phyloP scores from a whole-genome alignment of 176 grass and related monocot species.

The Pontederia crassipes region DNA sequence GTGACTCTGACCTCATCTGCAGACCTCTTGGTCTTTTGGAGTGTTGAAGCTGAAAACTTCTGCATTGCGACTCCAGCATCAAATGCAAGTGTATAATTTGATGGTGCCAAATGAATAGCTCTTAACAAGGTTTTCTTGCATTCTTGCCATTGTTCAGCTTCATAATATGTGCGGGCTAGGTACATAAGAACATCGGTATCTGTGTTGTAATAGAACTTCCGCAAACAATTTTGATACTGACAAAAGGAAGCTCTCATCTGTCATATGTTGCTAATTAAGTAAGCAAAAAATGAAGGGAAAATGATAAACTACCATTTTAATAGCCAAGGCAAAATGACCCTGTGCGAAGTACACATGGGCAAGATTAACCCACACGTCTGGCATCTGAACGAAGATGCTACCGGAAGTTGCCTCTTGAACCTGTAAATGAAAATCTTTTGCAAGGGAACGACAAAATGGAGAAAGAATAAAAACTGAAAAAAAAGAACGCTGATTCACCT shows the following conservation, averaged over 20 bases:
- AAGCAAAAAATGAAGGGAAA: neutral
- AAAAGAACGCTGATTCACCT: conserved; percentile 32
- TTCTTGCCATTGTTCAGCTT: conserved; percentile 97
- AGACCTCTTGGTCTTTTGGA: conserved; percentile 83
- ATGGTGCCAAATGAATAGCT: conserved; percentile 94
- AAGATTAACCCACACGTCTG: conserved; percentile 95
- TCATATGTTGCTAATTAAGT: conserved; percentile 2
- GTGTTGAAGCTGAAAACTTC: conserved; percentile 86
- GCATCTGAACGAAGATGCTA: conserved; percentile 86
- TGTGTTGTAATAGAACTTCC: conserved; percentile 90
- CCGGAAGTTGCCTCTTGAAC: conserved; percentile 95
- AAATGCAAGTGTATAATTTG: conserved; percentile 84
- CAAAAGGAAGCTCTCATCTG: conserved; percentile 26
- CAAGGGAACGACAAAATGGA: neutral
- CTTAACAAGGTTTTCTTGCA: conserved; percentile 87
- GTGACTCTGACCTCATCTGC: conserved; percentile 58
- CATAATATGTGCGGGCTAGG: conserved; percentile 82
- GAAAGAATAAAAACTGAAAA: neutral
- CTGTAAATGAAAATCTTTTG: conserved; percentile 20
- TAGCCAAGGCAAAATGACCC: conserved; percentile 81
- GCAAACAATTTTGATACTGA: conserved; percentile 81
- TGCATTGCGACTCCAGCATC: conserved; percentile 94
- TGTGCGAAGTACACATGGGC: conserved; percentile 95
- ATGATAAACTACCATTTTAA: conserved; percentile 56
- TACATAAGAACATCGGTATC: conserved; percentile 83